Conservation (phyloP, 164 flowering plant species). For the Sedum album region DNA sequence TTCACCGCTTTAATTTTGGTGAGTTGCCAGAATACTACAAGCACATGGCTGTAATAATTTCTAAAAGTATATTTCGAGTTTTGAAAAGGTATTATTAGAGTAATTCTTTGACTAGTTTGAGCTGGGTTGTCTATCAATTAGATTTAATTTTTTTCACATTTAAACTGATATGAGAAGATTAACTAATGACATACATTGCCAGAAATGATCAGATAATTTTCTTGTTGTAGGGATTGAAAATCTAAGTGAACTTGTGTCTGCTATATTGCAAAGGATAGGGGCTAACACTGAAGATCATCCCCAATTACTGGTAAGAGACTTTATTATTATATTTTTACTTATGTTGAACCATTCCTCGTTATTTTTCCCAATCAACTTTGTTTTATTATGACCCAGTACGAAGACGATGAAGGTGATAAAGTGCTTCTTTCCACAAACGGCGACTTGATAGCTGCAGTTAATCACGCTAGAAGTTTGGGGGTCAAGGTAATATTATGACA, state of each 20-base stretch:
- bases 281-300: conserved; percentile 30
- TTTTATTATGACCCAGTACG: conserved; percentile 44
- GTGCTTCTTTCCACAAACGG: conserved; percentile 65
- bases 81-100: no score
- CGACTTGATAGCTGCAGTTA: conserved; percentile 74
- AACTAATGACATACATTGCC: neutral
- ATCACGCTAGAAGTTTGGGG: conserved; percentile 66
- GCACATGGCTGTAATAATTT: neutral
- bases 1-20: conserved; percentile 85
- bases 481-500: conserved; percentile 42
- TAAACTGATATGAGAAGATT: neutral
- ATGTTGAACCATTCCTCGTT: neutral
- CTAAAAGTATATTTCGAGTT: neutral
- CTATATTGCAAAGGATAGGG: conserved; percentile 66
- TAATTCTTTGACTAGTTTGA: neutral
- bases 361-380: neutral
- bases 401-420: conserved; percentile 95
- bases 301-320: conserved; percentile 56
- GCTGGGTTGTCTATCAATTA: neutral
- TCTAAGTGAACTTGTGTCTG: conserved; percentile 60
- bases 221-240: conserved; percentile 51
- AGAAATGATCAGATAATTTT: neutral
- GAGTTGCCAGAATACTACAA: conserved; percentile 14
- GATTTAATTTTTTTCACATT: neutral
- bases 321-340: neutral